Evolutionary conservation across 305 asterid genomes (phyloP).

Genomic region (Ilex paraguariensis): DNA sequence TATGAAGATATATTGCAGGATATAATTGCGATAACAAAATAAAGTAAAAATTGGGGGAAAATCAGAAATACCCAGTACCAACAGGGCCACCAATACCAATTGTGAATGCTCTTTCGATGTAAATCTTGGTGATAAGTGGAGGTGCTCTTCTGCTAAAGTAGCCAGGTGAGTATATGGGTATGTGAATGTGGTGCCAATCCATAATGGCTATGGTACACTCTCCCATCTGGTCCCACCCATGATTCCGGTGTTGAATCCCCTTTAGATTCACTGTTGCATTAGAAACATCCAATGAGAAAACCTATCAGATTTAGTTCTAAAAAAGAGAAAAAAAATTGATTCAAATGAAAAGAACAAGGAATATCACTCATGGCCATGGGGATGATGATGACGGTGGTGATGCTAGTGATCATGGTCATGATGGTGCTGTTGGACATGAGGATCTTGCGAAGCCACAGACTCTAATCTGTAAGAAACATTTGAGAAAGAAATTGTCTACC

Average conservation of each 20-base stretch:
- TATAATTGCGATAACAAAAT: not conserved
- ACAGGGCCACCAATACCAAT: slow-evolving; percentile 97
- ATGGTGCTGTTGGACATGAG: slow-evolving; percentile 11
- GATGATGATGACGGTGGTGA: slow-evolving; percentile 11
- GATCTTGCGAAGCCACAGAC: slow-evolving; percentile 29
- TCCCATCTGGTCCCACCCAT: slow-evolving; percentile 80
- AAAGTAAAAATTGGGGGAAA: not conserved
- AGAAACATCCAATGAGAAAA: slow-evolving; percentile 2
- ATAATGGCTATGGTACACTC: slow-evolving; percentile 89
- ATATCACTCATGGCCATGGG: slow-evolving; percentile 26
- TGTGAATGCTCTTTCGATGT: slow-evolving; percentile 81
- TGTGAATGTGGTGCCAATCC: slow-evolving; percentile 91
- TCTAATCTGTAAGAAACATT: not conserved
- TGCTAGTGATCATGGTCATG: slow-evolving; percentile 21
- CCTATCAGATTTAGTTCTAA: not conserved
- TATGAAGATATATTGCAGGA: too few relatives aligned
- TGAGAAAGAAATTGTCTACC: too few relatives aligned
- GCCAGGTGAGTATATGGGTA: slow-evolving; percentile 87
- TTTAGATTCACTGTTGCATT: slow-evolving; percentile 17
- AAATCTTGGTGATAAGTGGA: slow-evolving; percentile 59
- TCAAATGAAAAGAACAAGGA: not conserved
- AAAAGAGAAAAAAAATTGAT: not conserved
- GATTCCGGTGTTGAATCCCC: slow-evolving; percentile 40
- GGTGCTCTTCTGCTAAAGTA: slow-evolving; percentile 82
- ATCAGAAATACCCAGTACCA: slow-evolving; percentile 71